Evolutionary conservation across 208 protist genomes (phyloP).

Genomic region (Trichomonas tenax): DNA sequence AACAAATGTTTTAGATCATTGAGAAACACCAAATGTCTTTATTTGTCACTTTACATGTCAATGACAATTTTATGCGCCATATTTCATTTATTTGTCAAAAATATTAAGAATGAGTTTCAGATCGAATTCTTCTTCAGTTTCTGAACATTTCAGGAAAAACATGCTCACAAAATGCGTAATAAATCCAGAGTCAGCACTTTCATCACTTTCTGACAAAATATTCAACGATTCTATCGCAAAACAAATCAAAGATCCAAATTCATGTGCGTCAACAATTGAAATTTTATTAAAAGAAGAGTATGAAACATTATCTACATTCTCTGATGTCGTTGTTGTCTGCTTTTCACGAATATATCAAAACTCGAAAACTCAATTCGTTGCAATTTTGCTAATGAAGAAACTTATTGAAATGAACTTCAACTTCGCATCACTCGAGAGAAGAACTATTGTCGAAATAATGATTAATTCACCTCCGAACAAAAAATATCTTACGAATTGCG

Average conservation of each 20-base stretch:
- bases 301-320: neutral
- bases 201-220: neutral
- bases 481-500: neutral
- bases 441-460: neutral
- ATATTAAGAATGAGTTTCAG: neutral
- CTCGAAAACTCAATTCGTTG: neutral
- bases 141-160: neutral
- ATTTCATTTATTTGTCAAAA: neutral
- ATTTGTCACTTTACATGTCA: too few species aligned
- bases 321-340: neutral
- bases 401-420: neutral
- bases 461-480: neutral
- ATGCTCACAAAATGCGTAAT: neutral
- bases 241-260: neutral
- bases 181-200: neutral
- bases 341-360: neutral
- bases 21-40: too few species aligned
- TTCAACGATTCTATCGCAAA: neutral
- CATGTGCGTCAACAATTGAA: neutral
- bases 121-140: neutral
- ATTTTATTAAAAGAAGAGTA: neutral
- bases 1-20: too few species aligned
- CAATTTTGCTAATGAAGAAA: neutral
- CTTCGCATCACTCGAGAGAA: neutral
- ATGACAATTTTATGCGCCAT: too few species aligned